A percentile compares a stretch with the other conserved stretches of the same genome.
Conservation (phyloP, 169 alveolate species). For the Plasmodium gonderi region DNA sequence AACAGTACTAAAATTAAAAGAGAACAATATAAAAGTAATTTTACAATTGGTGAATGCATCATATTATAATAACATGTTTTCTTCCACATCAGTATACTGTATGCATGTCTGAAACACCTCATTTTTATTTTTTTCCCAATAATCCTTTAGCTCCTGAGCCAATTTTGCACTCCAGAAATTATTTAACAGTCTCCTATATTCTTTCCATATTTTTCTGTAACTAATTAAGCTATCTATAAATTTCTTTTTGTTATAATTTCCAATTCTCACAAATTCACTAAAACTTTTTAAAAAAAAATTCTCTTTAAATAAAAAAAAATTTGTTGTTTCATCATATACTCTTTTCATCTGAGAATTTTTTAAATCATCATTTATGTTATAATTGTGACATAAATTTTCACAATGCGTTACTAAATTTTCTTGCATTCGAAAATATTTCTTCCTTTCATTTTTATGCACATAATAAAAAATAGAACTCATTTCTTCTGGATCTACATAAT, state of each 20-base stretch:
- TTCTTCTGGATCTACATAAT: neutral
- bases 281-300: neutral
- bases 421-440: constrained; percentile 1
- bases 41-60: neutral
- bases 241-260: neutral
- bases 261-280: neutral
- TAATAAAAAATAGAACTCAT: constrained; percentile 19
- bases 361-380: neutral
- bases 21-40: too few species aligned
- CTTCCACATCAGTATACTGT: neutral
- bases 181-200: neutral
- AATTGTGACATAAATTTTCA: neutral
- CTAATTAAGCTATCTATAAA: neutral
- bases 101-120: neutral
- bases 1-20: too few species aligned
- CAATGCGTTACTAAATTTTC: neutral
- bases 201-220: neutral
- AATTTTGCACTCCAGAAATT: neutral
- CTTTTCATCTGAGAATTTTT: neutral
- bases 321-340: neutral
- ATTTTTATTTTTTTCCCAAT: neutral
- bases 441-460: constrained; percentile 6
- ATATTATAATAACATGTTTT: neutral
- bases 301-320: neutral
- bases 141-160: neutral